Evolutionary conservation across 2,329 filamentous ascomycete species (phyloP), one percentile per base, ranked within the genome.

Genomic region (Trichophyton schoenleinii): DNA sequence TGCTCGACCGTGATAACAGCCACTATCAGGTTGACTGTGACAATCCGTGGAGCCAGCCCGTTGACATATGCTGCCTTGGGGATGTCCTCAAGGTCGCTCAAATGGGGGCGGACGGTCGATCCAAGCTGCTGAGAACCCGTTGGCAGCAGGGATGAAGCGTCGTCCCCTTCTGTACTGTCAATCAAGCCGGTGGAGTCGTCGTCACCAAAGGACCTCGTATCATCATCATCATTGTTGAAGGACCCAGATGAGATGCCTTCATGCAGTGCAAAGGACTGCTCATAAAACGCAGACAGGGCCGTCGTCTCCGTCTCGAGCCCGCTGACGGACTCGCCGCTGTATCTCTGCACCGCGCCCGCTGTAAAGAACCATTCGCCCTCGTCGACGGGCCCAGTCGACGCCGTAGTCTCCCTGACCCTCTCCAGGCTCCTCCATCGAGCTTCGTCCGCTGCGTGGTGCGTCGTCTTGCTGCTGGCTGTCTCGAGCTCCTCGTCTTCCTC

Each of bases 11-110:
- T 84, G 64, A 95, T 86, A 55, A 96, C 78, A 2, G 87, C 89
- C 9, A 85, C 88, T n/a, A 96, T 81, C 4, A 96, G 72, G 70
- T 91, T 90, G 28, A 91, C 82, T 0, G 89, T 91, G 70, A 91
- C 83, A 0, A 89, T 95, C 69, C 91, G 87, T 0, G 91, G 91
- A 34, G 81, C 78, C 55, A 95, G 87, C 0, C 81, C 81, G 8
- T 79, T 70, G 4, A 96, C 78, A 67, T 87, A 83, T 1, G 71
- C 69, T 0, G 88, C 86, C 20, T 79, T 80, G 0, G 91, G 91
- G 8, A 96, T 77, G 63, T 86, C 82, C 59, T 81, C 80, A 13
- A 96, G 77, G 67, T 89, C 79, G 34, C 78, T 85, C 46, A 91
- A 72, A 41, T 77, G 75, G 57, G 52, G 20, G 44, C 58, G 31